A percentile compares a stretch with the other conserved stretches of the same genome.
Evolutionary conservation across 2,329 filamentous ascomycete species (phyloP).

Genomic region (Cyclaneusma minus): DNA sequence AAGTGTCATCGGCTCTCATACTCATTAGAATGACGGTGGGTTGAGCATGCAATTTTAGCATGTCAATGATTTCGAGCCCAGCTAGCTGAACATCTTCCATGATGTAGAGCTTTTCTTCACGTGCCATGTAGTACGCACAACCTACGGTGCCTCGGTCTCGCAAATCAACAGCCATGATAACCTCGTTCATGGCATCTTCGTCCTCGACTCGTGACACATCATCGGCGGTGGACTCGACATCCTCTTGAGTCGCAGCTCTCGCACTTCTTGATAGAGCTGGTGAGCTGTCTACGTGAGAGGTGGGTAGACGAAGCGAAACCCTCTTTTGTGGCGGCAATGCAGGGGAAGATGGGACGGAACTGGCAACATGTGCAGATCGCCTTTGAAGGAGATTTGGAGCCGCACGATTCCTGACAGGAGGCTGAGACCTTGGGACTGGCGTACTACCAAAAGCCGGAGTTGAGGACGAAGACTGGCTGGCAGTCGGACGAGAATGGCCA

Average conservation of each 20-base stretch:
- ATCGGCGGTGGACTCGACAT: constrained; percentile 14
- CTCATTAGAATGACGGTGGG: constrained; percentile 38
- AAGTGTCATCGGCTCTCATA: constrained; percentile 16
- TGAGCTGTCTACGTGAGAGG: constrained; percentile 4
- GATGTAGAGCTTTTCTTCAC: constrained; percentile 54
- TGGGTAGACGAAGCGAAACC: constrained; percentile 7
- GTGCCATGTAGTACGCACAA: constrained; percentile 67
- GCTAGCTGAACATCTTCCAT: constrained; percentile 62
- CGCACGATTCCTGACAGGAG: too few species aligned
- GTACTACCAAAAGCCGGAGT: too few species aligned
- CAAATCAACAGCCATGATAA: constrained; percentile 70
- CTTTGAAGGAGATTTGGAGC: too few species aligned
- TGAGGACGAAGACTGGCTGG: too few species aligned
- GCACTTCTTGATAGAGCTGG: constrained; percentile 4
- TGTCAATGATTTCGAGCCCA: constrained; percentile 53
- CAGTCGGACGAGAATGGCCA: too few species aligned
- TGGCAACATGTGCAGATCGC: too few species aligned
- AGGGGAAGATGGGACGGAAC: constrained; percentile 7
- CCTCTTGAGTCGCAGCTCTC: neutral
- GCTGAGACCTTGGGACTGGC: too few species aligned
- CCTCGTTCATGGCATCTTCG: constrained; percentile 42
- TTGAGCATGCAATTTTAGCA: constrained; percentile 35
- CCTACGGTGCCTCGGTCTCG: constrained; percentile 57
- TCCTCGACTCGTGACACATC: constrained; percentile 20
- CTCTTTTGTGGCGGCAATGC: constrained; percentile 7